A percentile compares a stretch with the other conserved stretches of the same genome.
phyloP scores from a whole-genome alignment of 75 land plant species.

The Ceratopteris richardii region DNA sequence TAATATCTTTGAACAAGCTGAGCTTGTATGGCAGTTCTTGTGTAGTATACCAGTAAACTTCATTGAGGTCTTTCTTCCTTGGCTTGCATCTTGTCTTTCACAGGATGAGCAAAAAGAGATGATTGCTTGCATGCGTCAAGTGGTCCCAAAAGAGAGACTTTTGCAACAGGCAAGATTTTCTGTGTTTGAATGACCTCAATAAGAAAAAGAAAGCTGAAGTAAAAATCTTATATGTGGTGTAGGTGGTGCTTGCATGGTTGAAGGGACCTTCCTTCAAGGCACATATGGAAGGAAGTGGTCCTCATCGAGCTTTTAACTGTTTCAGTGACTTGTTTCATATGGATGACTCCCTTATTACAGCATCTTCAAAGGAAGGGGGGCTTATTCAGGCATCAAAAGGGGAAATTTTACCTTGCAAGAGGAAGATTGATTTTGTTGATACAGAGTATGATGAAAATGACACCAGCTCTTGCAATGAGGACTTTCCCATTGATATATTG shows the following conservation, averaged over 20 bases:
- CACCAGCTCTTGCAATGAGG: background rate
- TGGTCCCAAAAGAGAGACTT: conserved; percentile 53
- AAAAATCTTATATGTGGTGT: background rate
- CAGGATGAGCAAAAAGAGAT: conserved; percentile 40
- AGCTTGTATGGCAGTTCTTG: conserved; percentile 68
- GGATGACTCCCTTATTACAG: background rate
- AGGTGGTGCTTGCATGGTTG: conserved; percentile 66
- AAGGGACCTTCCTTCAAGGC: conserved; percentile 11
- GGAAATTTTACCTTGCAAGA: conserved; percentile 1
- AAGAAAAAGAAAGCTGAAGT: no score
- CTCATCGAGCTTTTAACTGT: no score
- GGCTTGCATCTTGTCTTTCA: conserved; percentile 57
- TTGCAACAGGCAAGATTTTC: conserved; percentile 46
- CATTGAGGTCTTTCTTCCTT: conserved; percentile 60
- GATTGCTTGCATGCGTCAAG: conserved; percentile 26
- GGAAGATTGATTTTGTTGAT: background rate
- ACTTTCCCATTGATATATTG: conserved; percentile 35
- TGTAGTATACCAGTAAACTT: conserved; percentile 64
- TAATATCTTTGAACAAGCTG: conserved; percentile 54
- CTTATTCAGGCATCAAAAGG: background rate
- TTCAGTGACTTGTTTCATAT: no score
- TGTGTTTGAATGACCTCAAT: no score
- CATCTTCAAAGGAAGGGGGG: background rate
- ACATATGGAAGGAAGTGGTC: conserved; percentile 3
- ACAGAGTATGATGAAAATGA: background rate